Percentiles rank a stretch among this genome's conserved stretches.
phyloP scores from a whole-genome alignment of 371 early-diverging fungal species.

The Thermomucor indicae-seudaticae region DNA sequence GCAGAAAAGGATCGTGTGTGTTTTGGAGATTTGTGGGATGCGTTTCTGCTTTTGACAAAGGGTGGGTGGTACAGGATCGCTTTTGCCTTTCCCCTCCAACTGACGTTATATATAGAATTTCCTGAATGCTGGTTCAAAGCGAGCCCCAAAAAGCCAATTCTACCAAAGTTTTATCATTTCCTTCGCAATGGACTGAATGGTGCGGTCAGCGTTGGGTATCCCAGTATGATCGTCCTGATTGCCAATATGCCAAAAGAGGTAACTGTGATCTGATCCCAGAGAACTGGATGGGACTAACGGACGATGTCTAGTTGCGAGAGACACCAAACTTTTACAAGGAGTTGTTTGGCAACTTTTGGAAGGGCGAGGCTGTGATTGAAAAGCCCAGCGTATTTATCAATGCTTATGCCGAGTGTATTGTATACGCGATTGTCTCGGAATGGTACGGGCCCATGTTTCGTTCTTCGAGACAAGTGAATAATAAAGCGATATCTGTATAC shows the following conservation, averaged over 20 bases:
- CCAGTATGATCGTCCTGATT: conserved; percentile 67
- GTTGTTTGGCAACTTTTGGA: conserved; percentile 69
- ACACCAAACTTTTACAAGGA: conserved; percentile 46
- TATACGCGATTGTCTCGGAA: conserved; percentile 47
- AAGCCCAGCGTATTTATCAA: conserved; percentile 52
- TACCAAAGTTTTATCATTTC: conserved; percentile 61
- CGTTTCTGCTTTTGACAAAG: conserved; percentile 56
- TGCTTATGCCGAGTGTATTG: conserved; percentile 58
- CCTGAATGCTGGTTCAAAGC: conserved; percentile 67
- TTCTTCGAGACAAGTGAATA: too few species aligned
- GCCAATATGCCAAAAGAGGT: conserved; percentile 55
- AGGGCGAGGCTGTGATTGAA: conserved; percentile 58
- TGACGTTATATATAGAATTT: conserved; percentile 31
- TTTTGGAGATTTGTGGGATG: conserved; percentile 63
- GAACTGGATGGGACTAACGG: conserved; percentile 5
- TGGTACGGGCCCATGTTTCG: too few species aligned
- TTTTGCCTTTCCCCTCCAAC: too few species aligned
- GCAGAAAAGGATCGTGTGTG: conserved; percentile 50
- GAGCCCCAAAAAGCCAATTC: conserved; percentile 59
- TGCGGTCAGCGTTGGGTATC: conserved; percentile 57
- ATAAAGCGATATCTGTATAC: too few species aligned
- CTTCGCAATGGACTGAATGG: conserved; percentile 66
- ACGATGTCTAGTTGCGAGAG: not conserved
- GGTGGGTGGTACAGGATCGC: conserved; percentile 31
- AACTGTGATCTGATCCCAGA: not conserved